phyloP scores from a whole-genome alignment of 345 rosid genomes.

The Brassica carinata region DNA sequence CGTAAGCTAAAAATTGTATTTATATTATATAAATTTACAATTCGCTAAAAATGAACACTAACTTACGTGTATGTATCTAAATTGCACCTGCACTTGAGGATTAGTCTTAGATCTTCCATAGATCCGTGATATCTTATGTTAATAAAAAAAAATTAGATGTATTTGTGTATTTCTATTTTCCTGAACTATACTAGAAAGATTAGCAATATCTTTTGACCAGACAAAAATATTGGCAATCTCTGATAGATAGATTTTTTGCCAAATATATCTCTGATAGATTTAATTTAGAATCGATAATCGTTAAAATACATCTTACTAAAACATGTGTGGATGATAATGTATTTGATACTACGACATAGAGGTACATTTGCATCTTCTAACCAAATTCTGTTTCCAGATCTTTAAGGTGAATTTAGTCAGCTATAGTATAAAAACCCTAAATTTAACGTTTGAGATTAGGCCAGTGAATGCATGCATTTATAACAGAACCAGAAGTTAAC shows the following conservation, averaged over 20 bases:
- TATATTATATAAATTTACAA: neutral
- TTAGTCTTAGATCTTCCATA: too few relatives aligned
- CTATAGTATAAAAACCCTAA: conserved; percentile 10
- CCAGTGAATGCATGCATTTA: neutral
- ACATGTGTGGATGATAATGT: neutral
- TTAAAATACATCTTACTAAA: neutral
- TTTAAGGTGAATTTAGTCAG: neutral
- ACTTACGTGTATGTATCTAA: too few relatives aligned
- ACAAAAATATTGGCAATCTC: neutral
- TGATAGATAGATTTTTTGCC: neutral
- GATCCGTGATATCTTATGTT: too few relatives aligned
- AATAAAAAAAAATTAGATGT: neutral
- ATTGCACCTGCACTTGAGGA: too few relatives aligned
- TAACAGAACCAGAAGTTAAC: conserved; percentile 6
- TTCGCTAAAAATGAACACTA: neutral
- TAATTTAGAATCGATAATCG: neutral
- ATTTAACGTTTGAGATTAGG: neutral
- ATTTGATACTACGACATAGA: neutral
- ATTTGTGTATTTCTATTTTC: neutral
- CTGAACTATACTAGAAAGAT: neutral
- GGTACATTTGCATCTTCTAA: neutral
- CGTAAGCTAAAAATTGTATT: neutral
- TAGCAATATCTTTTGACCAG: neutral
- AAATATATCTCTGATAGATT: neutral
- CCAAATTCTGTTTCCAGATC: neutral